Conservation (phyloP, 2,329 filamentous ascomycete species). For the Anthostomella pinea region DNA sequence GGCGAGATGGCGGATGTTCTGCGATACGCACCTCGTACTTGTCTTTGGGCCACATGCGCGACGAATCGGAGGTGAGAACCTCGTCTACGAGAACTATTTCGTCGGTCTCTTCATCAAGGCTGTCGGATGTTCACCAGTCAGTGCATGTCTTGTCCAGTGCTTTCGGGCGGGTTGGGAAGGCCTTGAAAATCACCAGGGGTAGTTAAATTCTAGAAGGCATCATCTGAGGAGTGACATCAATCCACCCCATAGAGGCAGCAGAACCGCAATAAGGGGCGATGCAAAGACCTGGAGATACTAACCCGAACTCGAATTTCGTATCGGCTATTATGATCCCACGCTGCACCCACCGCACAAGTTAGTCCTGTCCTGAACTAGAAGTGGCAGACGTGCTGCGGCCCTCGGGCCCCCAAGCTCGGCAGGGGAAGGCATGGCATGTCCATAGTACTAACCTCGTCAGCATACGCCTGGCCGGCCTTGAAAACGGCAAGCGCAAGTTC, state of each 20-base stretch:
- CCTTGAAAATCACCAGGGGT: no score
- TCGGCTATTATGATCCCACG: background rate
- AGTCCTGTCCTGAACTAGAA: background rate
- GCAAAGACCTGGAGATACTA: background rate
- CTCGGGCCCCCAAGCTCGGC: no score
- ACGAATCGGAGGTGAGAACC: conserved; percentile 76
- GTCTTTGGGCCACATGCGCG: conserved; percentile 79
- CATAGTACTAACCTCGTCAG: no score
- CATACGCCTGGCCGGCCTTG: conserved; percentile 59
- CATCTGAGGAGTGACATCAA: no score
- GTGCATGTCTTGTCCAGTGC: no score
- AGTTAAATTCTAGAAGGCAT: no score
- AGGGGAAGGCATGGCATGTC: no score
- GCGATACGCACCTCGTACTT: conserved; percentile 28
- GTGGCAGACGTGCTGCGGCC: background rate
- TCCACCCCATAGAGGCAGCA: background rate
- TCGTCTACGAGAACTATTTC: conserved; percentile 78
- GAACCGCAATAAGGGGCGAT: background rate
- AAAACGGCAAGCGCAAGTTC: conserved; percentile 64
- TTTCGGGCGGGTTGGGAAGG: no score
- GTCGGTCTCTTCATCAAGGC: conserved; percentile 58
- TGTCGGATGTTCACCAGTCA: background rate
- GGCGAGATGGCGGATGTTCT: background rate
- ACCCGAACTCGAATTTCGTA: conserved; percentile 44
- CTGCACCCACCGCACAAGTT: background rate